A percentile compares a stretch with the other conserved stretches of the same genome.
Conservation (phyloP, 2,329 filamentous ascomycete genomes). For the Pseudocercospora fuligena region DNA sequence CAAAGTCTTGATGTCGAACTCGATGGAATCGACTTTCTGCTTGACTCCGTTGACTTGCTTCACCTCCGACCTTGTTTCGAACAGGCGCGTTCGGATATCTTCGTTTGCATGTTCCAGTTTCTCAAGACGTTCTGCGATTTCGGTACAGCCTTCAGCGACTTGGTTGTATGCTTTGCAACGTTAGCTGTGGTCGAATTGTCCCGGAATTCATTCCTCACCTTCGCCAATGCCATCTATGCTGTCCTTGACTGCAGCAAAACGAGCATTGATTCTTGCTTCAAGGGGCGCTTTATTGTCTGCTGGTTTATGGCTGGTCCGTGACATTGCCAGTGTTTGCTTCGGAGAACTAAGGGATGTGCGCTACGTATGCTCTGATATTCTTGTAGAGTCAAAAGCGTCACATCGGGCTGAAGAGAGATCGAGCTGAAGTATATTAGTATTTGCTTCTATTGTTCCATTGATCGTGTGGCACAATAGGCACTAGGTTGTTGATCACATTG, state of each 20-base stretch:
- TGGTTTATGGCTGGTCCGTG: background rate
- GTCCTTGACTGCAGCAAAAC: background rate
- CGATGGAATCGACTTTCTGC: background rate
- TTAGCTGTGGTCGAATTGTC: background rate
- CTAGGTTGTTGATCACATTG: background rate
- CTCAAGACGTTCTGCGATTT: background rate
- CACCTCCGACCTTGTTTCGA: background rate
- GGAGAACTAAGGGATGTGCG: background rate
- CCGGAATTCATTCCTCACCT: background rate
- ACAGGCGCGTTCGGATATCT: background rate
- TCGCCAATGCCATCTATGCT: constrained; percentile 1
- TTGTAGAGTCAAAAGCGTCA: background rate
- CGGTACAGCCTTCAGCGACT: background rate
- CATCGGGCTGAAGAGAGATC: background rate
- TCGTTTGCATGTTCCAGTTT: background rate
- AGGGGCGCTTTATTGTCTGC: background rate
- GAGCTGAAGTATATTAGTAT: background rate
- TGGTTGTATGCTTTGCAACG: background rate
- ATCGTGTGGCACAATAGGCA: background rate
- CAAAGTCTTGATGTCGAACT: constrained; percentile 4
- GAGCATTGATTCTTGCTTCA: background rate
- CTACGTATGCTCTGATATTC: background rate
- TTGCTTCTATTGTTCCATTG: background rate
- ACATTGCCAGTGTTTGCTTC: background rate
- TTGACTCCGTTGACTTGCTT: background rate